A percentile compares a stretch with the other conserved stretches of the same genome.
Evolutionary conservation across 1,139 yeast genomes (phyloP).

Genomic region (Protomyces inouyei): DNA sequence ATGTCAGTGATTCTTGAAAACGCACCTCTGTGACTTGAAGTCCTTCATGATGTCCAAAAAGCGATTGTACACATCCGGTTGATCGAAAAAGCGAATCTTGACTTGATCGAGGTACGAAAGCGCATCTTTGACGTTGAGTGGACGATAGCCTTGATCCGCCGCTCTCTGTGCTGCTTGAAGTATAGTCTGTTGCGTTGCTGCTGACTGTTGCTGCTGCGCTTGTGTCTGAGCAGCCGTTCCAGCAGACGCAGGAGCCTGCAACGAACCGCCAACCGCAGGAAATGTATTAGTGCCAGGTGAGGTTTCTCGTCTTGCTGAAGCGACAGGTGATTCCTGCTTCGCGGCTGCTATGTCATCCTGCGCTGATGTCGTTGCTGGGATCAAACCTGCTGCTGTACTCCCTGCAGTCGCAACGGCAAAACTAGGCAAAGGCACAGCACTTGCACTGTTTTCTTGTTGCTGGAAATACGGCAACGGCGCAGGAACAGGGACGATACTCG

Average conservation of each 20-base stretch:
- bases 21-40: constrained; percentile 80
- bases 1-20: constrained; percentile 31
- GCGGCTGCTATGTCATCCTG: neutral
- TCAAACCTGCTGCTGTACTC: neutral
- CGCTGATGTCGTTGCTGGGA: neutral
- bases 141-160: constrained; percentile 55
- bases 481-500: neutral
- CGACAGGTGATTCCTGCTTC: neutral
- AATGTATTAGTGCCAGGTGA: neutral
- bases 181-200: constrained; percentile 4
- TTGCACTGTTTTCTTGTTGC: neutral
- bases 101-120: constrained; percentile 92
- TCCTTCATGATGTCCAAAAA: constrained; percentile 97
- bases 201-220: constrained; percentile 12
- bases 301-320: neutral
- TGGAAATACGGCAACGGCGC: neutral
- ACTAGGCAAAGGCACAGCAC: neutral
- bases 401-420: neutral
- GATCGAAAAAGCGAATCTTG: constrained; percentile 81
- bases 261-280: neutral
- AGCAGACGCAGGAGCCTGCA: neutral
- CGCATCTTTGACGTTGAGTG: constrained; percentile 93
- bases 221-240: neutral
- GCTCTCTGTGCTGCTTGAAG: constrained; percentile 15
- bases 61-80: constrained; percentile 93